Evolutionary conservation across 495 filamentous ascomycete species (phyloP).

Genomic region (Pyrenula aspistea): DNA sequence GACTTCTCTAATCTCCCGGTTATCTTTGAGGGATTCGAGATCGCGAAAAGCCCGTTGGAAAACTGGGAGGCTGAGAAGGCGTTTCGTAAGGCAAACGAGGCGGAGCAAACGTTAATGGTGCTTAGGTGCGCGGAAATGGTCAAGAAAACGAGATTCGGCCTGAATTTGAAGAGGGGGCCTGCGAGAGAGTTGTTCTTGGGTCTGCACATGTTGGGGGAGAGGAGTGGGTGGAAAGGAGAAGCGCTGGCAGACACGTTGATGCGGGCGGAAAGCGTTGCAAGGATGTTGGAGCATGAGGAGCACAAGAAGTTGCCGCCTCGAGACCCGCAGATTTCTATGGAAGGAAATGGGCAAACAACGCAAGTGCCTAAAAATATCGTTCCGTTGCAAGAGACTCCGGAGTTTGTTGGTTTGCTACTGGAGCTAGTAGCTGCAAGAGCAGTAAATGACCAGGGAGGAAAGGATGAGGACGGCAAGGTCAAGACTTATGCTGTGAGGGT

Average conservation of each 20-base stretch:
- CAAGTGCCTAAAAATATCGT: neutral
- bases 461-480: slow-evolving; percentile 21
- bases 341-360: neutral
- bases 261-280: slow-evolving; percentile 34
- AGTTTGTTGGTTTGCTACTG: slow-evolving; percentile 29
- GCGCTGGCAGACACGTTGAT: slow-evolving; percentile 21
- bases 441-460: slow-evolving; percentile 14
- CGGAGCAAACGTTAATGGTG: slow-evolving; percentile 30
- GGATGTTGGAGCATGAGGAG: slow-evolving; percentile 34
- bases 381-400: slow-evolving; percentile 9
- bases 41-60: slow-evolving; percentile 24
- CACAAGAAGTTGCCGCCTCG: slow-evolving; percentile 12
- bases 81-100: slow-evolving; percentile 22
- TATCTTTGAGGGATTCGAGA: slow-evolving; percentile 43
- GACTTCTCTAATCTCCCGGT: slow-evolving; percentile 50
- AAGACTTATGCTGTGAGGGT: slow-evolving; percentile 25
- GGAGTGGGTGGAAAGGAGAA: slow-evolving; percentile 26
- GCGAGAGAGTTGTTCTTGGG: slow-evolving; percentile 32
- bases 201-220: slow-evolving; percentile 35
- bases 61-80: slow-evolving; percentile 21
- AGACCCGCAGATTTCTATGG: no score
- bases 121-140: slow-evolving; percentile 39
- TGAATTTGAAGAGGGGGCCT: slow-evolving; percentile 27
- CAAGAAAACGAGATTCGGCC: slow-evolving; percentile 27
- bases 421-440: slow-evolving; percentile 31